phyloP scores from a whole-genome alignment of 2,329 filamentous ascomycete species.

The Onygenales sp. region DNA sequence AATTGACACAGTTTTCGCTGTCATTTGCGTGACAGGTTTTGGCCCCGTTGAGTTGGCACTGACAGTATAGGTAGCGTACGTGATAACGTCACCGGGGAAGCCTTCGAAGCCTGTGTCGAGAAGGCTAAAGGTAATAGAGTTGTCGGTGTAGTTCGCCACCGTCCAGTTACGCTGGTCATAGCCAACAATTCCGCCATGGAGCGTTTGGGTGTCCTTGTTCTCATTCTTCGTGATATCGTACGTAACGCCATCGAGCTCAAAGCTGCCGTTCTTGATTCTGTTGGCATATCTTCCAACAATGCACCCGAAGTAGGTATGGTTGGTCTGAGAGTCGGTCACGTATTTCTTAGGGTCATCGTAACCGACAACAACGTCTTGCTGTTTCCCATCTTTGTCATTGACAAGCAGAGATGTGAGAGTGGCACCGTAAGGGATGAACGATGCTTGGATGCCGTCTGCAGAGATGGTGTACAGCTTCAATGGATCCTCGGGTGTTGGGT shows the following conservation, averaged over 20 bases:
- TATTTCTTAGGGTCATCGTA: slow-evolving; percentile 40
- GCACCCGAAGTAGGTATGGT: slow-evolving; percentile 40
- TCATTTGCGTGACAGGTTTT: slow-evolving; percentile 26
- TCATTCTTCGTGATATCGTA: slow-evolving; percentile 45
- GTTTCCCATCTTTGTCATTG: slow-evolving; percentile 40
- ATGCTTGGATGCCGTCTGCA: slow-evolving; percentile 39
- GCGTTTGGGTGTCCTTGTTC: slow-evolving; percentile 40
- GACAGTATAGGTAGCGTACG: slow-evolving; percentile 37
- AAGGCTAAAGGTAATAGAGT: slow-evolving; percentile 38
- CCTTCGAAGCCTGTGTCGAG: slow-evolving; percentile 33
- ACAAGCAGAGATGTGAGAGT: slow-evolving; percentile 39
- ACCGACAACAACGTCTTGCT: slow-evolving; percentile 42
- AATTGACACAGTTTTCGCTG: slow-evolving; percentile 34
- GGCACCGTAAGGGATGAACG: slow-evolving; percentile 40
- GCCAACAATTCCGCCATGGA: slow-evolving; percentile 42
- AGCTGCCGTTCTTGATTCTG: slow-evolving; percentile 48
- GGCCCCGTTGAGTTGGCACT: slow-evolving; percentile 28
- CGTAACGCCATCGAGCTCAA: slow-evolving; percentile 37
- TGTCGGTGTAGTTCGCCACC: slow-evolving; percentile 30
- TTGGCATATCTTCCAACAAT: slow-evolving; percentile 46
- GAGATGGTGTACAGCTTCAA: slow-evolving; percentile 37
- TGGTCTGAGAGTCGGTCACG: slow-evolving; percentile 35
- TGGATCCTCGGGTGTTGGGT: slow-evolving; percentile 16
- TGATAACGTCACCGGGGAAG: slow-evolving; percentile 40
- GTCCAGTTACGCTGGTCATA: slow-evolving; percentile 44